Evolutionary conservation across 1,284 basidiomycete genomes (phyloP).

Genomic region (Flammula alnicola): DNA sequence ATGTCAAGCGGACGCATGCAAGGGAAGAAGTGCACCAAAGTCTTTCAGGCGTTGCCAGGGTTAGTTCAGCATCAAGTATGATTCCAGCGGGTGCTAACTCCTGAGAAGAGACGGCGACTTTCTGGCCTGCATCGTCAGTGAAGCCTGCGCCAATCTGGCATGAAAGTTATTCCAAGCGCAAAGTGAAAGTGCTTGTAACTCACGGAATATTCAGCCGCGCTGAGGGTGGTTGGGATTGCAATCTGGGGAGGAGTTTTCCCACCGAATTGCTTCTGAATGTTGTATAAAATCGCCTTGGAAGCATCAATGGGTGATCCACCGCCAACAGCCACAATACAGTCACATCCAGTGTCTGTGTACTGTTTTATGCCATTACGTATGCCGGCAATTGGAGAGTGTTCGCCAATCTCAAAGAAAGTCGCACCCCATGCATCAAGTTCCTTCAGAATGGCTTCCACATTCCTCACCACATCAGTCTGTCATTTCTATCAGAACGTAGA

Average conservation of each 20-base stretch:
- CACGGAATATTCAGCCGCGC: conserved; percentile 79
- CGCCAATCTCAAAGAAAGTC: conserved; percentile 77
- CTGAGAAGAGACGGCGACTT: conserved; percentile 58
- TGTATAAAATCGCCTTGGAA: conserved; percentile 70
- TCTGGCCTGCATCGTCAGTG: conserved; percentile 73
- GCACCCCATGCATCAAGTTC: conserved; percentile 60
- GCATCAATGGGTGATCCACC: conserved; percentile 85
- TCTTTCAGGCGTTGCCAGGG: conserved; percentile 72
- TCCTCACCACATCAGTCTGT: conserved; percentile 69
- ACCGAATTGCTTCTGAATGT: conserved; percentile 58
- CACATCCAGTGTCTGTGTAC: conserved; percentile 60
- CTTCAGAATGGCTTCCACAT: conserved; percentile 60
- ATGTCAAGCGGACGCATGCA: conserved; percentile 12
- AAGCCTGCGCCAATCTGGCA: conserved; percentile 69
- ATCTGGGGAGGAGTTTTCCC: conserved; percentile 57
- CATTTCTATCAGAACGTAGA: too few species aligned
- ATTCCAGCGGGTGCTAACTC: conserved; percentile 70
- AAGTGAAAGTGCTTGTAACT: conserved; percentile 22
- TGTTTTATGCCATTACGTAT: conserved; percentile 66
- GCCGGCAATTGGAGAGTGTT: conserved; percentile 76
- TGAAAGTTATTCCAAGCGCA: conserved; percentile 15
- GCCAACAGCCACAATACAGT: conserved; percentile 75
- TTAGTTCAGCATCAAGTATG: conserved; percentile 80
- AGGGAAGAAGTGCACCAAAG: conserved; percentile 64
- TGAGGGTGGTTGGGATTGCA: conserved; percentile 82